A percentile compares a stretch with the other conserved stretches of the same genome.
phyloP scores from a whole-genome alignment of 768 basidiomycete genomes.

The Rubroboletus satanas region DNA sequence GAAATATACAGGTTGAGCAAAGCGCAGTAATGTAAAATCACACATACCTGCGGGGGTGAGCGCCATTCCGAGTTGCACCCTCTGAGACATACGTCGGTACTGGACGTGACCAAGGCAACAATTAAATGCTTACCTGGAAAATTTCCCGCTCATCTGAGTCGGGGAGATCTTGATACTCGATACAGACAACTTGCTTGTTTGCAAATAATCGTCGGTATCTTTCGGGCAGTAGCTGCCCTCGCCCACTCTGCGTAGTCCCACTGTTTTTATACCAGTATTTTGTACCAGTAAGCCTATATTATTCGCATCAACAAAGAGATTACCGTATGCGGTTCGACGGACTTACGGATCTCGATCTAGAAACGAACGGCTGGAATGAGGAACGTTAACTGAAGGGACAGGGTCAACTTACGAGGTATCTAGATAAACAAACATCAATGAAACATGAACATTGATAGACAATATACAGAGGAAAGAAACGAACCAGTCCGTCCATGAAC shows the following conservation, averaged over 20 bases:
- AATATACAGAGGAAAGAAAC: conserved; percentile 21
- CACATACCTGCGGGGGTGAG: conserved; percentile 60
- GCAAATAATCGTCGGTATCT: conserved; percentile 57
- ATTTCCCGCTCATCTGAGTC: conserved; percentile 62
- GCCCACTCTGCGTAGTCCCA: neutral
- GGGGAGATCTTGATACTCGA: conserved; percentile 65
- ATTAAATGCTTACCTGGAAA: conserved; percentile 53
- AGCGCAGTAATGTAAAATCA: neutral
- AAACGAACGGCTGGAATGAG: neutral
- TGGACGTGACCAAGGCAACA: neutral
- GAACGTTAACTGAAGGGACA: neutral
- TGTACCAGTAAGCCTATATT: conserved; percentile 27
- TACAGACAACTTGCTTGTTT: conserved; percentile 75
- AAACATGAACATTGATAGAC: neutral
- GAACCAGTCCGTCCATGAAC: conserved; percentile 68
- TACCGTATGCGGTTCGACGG: no score
- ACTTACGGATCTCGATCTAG: conserved; percentile 47
- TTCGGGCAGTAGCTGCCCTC: conserved; percentile 45
- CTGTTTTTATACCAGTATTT: conserved; percentile 50
- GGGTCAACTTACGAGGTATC: conserved; percentile 51
- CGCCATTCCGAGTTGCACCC: conserved; percentile 77
- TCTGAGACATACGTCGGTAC: conserved; percentile 35
- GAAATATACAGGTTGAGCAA: neutral
- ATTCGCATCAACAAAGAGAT: neutral
- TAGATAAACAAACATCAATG: conserved; percentile 20